A percentile compares a stretch with the other conserved stretches of the same genome.
These are phyloP conservation scores for Colletotrichum spaethianum DNA, from an alignment of 2,329 filamentous ascomycete genomes.

Conservation along the genomic window DNA sequence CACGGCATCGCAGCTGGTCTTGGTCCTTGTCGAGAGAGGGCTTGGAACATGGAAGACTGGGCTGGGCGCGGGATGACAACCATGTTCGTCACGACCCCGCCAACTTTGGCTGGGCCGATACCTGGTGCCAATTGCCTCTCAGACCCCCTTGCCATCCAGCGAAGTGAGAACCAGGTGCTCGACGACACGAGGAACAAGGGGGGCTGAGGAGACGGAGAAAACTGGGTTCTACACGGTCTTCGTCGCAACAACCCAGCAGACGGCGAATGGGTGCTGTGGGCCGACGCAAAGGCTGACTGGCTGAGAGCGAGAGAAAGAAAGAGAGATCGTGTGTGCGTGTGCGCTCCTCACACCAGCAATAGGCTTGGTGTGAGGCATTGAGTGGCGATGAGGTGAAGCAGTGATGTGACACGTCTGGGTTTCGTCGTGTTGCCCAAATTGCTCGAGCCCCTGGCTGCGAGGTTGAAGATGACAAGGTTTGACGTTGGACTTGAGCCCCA, in stretches of 20 bases:
- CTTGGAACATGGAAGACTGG: conserved; percentile 19
- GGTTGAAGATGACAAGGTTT: conserved; percentile 36
- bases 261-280: neutral
- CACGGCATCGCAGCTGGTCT: conserved; percentile 19
- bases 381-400: conserved; percentile 58
- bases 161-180: neutral
- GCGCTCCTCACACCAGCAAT: neutral
- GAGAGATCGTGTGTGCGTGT: neutral
- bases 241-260: conserved; percentile 9
- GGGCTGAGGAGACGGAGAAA: conserved; percentile 4
- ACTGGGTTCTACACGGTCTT: neutral
- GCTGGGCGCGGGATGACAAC: conserved; percentile 27
- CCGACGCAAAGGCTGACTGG: neutral
- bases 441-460: conserved; percentile 38
- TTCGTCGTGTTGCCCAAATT: conserved; percentile 51
- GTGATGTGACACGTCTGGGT: conserved; percentile 61
- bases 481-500: conserved; percentile 42
- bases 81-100: conserved; percentile 27
- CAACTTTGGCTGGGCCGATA: conserved; percentile 14
- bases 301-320: neutral
- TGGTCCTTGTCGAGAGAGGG: conserved; percentile 24
- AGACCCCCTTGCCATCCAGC: conserved; percentile 14
- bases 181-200: conserved; percentile 10
- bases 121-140: neutral
- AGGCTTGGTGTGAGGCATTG: conserved; percentile 44